Evolutionary conservation across 257 asterid species (phyloP).

Genomic region (Striga asiatica): DNA sequence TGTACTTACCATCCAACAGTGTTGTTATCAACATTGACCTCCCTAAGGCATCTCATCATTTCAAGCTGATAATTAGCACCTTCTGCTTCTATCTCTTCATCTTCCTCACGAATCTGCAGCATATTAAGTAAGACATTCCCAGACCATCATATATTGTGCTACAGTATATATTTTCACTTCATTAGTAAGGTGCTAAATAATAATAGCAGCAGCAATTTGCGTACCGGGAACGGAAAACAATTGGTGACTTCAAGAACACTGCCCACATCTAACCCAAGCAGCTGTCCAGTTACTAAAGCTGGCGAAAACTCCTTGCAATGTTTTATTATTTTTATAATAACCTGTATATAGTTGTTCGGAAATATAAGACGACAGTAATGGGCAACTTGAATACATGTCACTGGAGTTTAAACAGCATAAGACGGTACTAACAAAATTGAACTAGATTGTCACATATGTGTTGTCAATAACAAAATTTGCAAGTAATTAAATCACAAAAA

Average conservation of each 20-base stretch:
- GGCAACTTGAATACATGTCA: too few relatives aligned
- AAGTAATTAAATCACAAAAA: too few relatives aligned
- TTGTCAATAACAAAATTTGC: too few relatives aligned
- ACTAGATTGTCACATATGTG: too few relatives aligned
- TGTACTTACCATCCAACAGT: slow-evolving; percentile 83
- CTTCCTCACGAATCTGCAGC: slow-evolving; percentile 83
- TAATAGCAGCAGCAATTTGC: slow-evolving; percentile 5
- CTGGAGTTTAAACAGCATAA: too few relatives aligned
- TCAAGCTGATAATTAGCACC: slow-evolving; percentile 99
- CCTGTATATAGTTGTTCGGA: slow-evolving; percentile 30
- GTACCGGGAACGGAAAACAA: slow-evolving; percentile 96
- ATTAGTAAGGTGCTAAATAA: background rate
- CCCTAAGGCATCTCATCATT: slow-evolving; percentile 97
- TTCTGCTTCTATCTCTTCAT: slow-evolving; percentile 93
- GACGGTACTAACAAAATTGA: too few relatives aligned
- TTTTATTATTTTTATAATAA: slow-evolving; percentile 82
- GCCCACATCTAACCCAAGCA: slow-evolving; percentile 96
- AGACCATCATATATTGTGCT: background rate
- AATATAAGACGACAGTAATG: background rate
- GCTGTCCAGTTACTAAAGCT: slow-evolving; percentile 87
- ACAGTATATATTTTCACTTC: background rate
- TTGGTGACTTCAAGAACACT: slow-evolving; percentile 95
- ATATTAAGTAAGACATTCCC: background rate
- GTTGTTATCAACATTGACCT: slow-evolving; percentile 96
- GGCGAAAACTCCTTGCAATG: slow-evolving; percentile 97